Percentiles rank a stretch among this genome's conserved stretches.
Evolutionary conservation across 2,329 filamentous ascomycete species (phyloP).

Genomic region (Pseudocercospora macadamiae): DNA sequence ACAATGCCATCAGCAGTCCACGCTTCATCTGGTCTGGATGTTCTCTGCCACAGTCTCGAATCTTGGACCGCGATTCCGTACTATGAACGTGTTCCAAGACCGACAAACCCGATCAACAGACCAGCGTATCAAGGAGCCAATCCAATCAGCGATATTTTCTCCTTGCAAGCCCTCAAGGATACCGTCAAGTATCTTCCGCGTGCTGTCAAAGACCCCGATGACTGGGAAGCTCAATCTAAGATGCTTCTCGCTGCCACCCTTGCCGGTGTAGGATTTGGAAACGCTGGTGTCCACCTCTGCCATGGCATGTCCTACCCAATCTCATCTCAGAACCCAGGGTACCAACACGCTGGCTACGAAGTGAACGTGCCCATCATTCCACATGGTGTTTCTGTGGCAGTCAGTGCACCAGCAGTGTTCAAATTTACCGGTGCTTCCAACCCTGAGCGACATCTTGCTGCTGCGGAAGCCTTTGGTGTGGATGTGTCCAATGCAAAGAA

Average conservation of each 20-base stretch:
- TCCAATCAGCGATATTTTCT: conserved; percentile 97
- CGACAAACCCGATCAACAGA: conserved; percentile 83
- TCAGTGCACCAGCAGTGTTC: conserved; percentile 92
- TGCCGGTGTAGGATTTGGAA: conserved; percentile 94
- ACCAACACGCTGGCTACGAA: conserved; percentile 85
- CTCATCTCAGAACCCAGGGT: conserved; percentile 89
- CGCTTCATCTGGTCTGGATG: conserved; percentile 87
- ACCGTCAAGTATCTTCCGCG: conserved; percentile 93
- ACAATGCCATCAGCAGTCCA: conserved; percentile 97
- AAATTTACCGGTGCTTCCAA: conserved; percentile 89
- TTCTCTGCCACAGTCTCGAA: conserved; percentile 92
- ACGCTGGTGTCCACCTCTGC: conserved; percentile 90
- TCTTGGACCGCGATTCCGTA: conserved; percentile 98
- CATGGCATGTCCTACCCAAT: conserved; percentile 98
- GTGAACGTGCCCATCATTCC: conserved; percentile 81
- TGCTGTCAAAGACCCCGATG: conserved; percentile 83
- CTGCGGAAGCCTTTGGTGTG: conserved; percentile 87
- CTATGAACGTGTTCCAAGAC: conserved; percentile 79
- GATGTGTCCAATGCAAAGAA: conserved; percentile 85
- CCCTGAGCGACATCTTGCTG: conserved; percentile 85
- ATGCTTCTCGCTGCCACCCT: conserved; percentile 95
- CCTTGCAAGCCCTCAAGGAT: conserved; percentile 76
- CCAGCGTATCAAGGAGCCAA: conserved; percentile 97
- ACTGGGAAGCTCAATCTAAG: conserved; percentile 87
- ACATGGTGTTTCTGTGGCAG: conserved; percentile 92